These are phyloP conservation scores for Macroventuria anomochaeta DNA, from an alignment of 2,329 filamentous ascomycete genomes.

Conservation along the genomic window DNA sequence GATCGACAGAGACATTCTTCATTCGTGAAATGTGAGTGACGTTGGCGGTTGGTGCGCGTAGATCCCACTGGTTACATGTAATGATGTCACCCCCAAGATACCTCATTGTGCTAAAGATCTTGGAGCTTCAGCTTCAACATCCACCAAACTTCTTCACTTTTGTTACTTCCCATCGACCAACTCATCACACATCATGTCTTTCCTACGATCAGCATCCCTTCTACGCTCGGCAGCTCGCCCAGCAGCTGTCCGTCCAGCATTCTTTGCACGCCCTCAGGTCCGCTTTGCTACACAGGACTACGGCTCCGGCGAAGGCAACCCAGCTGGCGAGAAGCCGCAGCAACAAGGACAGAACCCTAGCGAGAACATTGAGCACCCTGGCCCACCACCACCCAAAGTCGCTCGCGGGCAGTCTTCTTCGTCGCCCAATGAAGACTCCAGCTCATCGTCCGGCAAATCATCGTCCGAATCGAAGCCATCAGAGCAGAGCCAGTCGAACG, in stretches of 20 bases:
- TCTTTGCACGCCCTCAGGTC: constrained; percentile 37
- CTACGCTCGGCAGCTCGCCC: constrained; percentile 38
- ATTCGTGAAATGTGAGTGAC: constrained; percentile 9
- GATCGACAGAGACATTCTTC: not conserved
- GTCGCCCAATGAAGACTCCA: constrained; percentile 36
- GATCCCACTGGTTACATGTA: constrained; percentile 2
- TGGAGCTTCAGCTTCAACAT: not conserved
- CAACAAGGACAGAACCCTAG: constrained; percentile 50
- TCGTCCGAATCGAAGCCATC: constrained; percentile 14
- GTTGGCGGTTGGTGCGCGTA: constrained; percentile 4
- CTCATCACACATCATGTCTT: constrained; percentile 35
- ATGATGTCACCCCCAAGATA: constrained; percentile 9
- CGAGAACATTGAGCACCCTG: constrained; percentile 54
- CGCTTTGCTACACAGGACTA: constrained; percentile 52
- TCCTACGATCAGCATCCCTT: constrained; percentile 38
- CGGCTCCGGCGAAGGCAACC: constrained; percentile 52
- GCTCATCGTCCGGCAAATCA: constrained; percentile 17
- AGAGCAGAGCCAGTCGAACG: constrained; percentile 17
- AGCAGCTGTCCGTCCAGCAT: constrained; percentile 30
- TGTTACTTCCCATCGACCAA: not conserved
- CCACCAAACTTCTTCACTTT: not conserved
- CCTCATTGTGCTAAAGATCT: not conserved
- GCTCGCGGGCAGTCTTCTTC: constrained; percentile 45
- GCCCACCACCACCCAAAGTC: constrained; percentile 52
- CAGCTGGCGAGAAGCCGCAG: constrained; percentile 53